phyloP scores from a whole-genome alignment of 1,284 basidiomycete genomes.

The Bjerkandera adusta region DNA sequence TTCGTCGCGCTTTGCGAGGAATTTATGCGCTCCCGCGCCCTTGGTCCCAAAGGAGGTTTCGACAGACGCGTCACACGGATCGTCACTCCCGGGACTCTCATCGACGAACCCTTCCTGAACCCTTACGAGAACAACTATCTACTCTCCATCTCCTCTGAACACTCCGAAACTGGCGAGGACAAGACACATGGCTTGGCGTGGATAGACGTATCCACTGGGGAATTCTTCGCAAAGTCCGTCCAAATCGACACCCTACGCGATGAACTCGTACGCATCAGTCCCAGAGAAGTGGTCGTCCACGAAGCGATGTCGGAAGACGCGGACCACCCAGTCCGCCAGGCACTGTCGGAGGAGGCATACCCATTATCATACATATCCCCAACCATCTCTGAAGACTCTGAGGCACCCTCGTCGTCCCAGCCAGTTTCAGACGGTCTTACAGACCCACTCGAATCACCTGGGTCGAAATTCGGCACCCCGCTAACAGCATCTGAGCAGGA shows the following conservation, averaged over 20 bases:
- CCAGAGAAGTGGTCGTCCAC: slow-evolving; percentile 81
- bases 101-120: slow-evolving; percentile 86
- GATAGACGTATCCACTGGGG: slow-evolving; percentile 95
- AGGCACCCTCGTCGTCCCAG: slow-evolving; percentile 4
- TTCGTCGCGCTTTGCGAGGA: slow-evolving; percentile 94
- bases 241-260: slow-evolving; percentile 64
- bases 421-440: slow-evolving; percentile 9
- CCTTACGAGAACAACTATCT: slow-evolving; percentile 88
- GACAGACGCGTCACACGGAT: slow-evolving; percentile 81
- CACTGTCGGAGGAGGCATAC: slow-evolving; percentile 49
- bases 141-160: slow-evolving; percentile 56
- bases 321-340: slow-evolving; percentile 43
- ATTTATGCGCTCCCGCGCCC: slow-evolving; percentile 50
- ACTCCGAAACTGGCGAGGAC: not conserved
- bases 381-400: slow-evolving; percentile 14
- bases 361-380: slow-evolving; percentile 47
- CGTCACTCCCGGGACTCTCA: slow-evolving; percentile 89
- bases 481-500: slow-evolving; percentile 40
- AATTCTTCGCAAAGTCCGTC: slow-evolving; percentile 79
- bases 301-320: slow-evolving; percentile 36
- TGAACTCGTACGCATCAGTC: slow-evolving; percentile 80
- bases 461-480: slow-evolving; percentile 1
- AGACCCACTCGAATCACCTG: slow-evolving; percentile 4
- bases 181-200: slow-evolving; percentile 69
- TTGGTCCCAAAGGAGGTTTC: slow-evolving; percentile 53